phyloP scores from a whole-genome alignment of 1,284 basidiomycete genomes.

The Rhodofomes roseus region DNA sequence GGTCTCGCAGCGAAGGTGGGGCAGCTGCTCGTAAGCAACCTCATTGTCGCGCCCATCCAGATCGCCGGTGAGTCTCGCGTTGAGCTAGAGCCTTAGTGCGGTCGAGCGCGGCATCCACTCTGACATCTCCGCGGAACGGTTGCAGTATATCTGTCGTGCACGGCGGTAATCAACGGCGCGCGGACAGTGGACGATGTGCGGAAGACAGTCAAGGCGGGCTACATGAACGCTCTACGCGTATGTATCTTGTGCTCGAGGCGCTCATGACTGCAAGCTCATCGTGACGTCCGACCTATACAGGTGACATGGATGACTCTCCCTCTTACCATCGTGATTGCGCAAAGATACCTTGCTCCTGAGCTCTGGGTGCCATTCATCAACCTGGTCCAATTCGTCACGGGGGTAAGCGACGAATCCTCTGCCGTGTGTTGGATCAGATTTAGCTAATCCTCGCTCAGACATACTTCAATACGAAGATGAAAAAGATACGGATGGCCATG shows the following conservation, averaged over 20 bases:
- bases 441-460: conserved; percentile 40
- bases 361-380: conserved; percentile 80
- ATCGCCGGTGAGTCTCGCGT: conserved; percentile 49
- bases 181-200: conserved; percentile 62
- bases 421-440: conserved; percentile 5
- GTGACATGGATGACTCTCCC: conserved; percentile 78
- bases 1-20: conserved; percentile 62
- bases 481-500: conserved; percentile 56
- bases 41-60: conserved; percentile 78
- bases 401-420: conserved; percentile 39
- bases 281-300: no score
- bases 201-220: conserved; percentile 71
- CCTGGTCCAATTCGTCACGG: conserved; percentile 59
- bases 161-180: conserved; percentile 86
- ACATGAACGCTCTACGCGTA: conserved; percentile 74
- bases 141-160: conserved; percentile 64
- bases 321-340: conserved; percentile 65
- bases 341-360: conserved; percentile 73
- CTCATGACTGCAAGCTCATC: no score
- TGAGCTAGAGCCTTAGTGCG: background rate
- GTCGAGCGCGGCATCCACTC: background rate
- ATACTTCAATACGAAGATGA: conserved; percentile 68
- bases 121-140: background rate
- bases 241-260: background rate
- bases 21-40: conserved; percentile 76